These are phyloP conservation scores for Kwoniella botswanensis DNA, from an alignment of 768 basidiomycete species.

Conservation along the genomic window DNA sequence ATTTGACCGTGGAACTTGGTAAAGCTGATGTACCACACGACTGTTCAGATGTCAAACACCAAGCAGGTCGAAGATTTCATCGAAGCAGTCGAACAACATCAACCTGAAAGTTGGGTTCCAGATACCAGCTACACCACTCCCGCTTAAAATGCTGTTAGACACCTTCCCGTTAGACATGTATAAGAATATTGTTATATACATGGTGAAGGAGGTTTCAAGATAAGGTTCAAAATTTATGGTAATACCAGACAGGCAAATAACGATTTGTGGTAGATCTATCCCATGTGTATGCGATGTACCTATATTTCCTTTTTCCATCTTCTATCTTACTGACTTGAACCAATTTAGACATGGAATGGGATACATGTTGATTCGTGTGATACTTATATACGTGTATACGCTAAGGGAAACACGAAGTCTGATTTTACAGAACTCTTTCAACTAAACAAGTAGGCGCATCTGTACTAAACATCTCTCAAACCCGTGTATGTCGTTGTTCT, in stretches of 20 bases:
- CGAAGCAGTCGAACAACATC: constrained; percentile 37
- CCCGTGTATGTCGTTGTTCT: too few species aligned
- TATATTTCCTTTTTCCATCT: background rate
- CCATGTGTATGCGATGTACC: background rate
- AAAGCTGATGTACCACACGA: background rate
- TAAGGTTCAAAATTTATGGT: too few species aligned
- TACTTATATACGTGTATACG: background rate
- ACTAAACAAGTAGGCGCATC: too few species aligned
- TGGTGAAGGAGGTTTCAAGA: too few species aligned
- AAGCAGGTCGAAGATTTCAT: constrained; percentile 45
- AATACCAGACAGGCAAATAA: too few species aligned
- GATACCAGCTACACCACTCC: background rate
- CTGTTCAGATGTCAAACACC: constrained; percentile 15
- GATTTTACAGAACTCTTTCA: background rate
- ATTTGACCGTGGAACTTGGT: background rate
- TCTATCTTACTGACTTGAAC: background rate
- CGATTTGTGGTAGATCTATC: background rate
- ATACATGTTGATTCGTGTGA: background rate
- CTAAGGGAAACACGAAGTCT: too few species aligned
- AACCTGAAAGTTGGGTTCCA: constrained; percentile 26
- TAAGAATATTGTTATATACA: too few species aligned
- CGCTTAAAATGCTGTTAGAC: too few species aligned
- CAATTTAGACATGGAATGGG: background rate
- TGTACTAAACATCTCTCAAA: too few species aligned
- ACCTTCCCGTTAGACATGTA: too few species aligned